Base-by-base conservation (phyloP, 2,329 filamentous ascomycete species). In the Hypoxylon sp. region DNA sequence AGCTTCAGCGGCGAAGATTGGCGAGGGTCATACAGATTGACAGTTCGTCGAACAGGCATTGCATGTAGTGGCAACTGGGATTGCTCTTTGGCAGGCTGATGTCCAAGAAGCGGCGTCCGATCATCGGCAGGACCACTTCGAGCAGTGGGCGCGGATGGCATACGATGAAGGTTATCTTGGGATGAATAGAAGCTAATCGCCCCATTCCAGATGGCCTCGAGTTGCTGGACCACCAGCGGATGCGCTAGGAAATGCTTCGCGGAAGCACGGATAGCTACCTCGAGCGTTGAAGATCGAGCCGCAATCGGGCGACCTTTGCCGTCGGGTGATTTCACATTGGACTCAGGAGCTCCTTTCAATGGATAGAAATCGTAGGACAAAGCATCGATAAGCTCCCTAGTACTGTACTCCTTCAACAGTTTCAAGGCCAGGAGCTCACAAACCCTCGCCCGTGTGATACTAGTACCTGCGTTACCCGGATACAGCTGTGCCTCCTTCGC, bases 131-230 rank as follows among this genome's bases (percentile, higher is more conserved):
- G 75, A 68, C 83, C 83, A 40, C 76, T 74, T 44, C 74, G 76
- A 40, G 77, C 69, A 60, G 60, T 69, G 6, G 75, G 77, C 4
- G 74, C 75, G 1, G 80, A 76, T 6, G 81, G 78, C 31, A 84
- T 85, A 53, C 94, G 90, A 79, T 98, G 95, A 25, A 98, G 83
- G 71, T 88, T 92, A 79, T 98, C 95, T 4, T 94, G 93, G 11
- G 91, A 90, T 1, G 94, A 96, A 80, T 97, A 94, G 77, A 98
- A 98, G 72, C 96, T 94, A 72, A 98, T 96, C 17, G 92, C 95
- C 30, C 95, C 95, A 20, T 94, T 95, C 95, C 95, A 98, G 69
- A 98, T 97, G 49, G 94, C 95, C 80, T 98, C 94, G n/a, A 98
- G 85, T 77, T 98, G 95, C 79, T 97, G 94, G 7, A 98, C 92